A percentile compares a stretch with the other conserved stretches of the same genome.
These are phyloP conservation scores for Scedosporium apiospermum DNA, from an alignment of 2,329 filamentous ascomycete genomes.

Conservation along the genomic window DNA sequence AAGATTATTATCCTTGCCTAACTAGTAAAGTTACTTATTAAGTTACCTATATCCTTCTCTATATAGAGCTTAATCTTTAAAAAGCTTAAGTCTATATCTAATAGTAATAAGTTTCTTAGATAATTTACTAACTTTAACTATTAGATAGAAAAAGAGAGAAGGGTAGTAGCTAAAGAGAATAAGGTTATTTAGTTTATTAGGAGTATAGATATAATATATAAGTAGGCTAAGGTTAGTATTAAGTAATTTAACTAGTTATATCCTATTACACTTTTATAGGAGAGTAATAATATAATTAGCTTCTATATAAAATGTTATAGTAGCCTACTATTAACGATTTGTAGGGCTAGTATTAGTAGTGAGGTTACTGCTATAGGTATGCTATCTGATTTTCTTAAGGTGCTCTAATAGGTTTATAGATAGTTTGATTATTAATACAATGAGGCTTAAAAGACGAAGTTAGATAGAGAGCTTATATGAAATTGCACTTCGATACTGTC, in stretches of 20 bases:
- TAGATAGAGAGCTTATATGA: too few species aligned
- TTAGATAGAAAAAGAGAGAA: slow-evolving; percentile 83
- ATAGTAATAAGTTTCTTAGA: slow-evolving; percentile 77
- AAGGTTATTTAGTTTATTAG: slow-evolving; percentile 94
- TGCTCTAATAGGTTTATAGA: slow-evolving; percentile 65
- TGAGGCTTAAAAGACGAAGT: too few species aligned
- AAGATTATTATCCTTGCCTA: slow-evolving; percentile 93
- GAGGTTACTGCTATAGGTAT: slow-evolving; percentile 98
- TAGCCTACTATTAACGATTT: slow-evolving; percentile 81
- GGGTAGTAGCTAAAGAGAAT: slow-evolving; percentile 70
- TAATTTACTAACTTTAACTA: slow-evolving; percentile 72
- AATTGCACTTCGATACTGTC: too few species aligned
- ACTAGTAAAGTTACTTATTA: slow-evolving; percentile 69
- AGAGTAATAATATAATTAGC: slow-evolving; percentile 97
- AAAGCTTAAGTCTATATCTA: slow-evolving; percentile 66
- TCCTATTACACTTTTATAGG: slow-evolving; percentile 88
- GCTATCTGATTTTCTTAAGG: slow-evolving; percentile 85
- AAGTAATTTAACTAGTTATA: slow-evolving; percentile 82
- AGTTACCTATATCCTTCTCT: slow-evolving; percentile 80
- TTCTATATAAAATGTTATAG: slow-evolving; percentile 97
- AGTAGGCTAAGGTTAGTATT: slow-evolving; percentile 82
- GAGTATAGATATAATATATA: slow-evolving; percentile 71
- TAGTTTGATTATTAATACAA: too few species aligned
- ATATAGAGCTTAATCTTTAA: slow-evolving; percentile 88
- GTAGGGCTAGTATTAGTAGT: slow-evolving; percentile 87